Conservation (phyloP, 2,329 filamentous ascomycete genomes). For the Plenodomus tracheiphilus region DNA sequence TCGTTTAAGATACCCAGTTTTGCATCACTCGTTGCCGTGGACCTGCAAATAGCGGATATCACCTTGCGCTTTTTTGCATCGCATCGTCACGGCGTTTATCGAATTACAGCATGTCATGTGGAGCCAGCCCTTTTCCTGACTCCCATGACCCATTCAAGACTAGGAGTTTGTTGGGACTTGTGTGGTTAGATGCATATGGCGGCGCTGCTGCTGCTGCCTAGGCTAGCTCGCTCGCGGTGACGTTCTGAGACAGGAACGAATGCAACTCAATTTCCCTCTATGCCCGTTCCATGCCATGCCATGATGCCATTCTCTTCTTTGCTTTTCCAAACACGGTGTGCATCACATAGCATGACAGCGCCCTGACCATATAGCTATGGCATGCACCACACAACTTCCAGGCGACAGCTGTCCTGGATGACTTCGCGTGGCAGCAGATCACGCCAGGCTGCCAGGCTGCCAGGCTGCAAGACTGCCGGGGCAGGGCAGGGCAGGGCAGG, state of each 20-base stretch:
- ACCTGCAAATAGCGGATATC: conserved; percentile 13
- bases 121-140: conserved; percentile 14
- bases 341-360: not conserved
- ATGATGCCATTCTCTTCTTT: not conserved
- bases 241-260: conserved; percentile 7
- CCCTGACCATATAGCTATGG: conserved; percentile 1
- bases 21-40: conserved; percentile 6
- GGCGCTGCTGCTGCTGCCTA: conserved; percentile 25
- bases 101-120: conserved; percentile 16
- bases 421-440: conserved; percentile 9
- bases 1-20: conserved; percentile 34
- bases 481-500: too few species aligned
- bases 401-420: conserved; percentile 17
- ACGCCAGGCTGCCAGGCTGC: conserved; percentile 23
- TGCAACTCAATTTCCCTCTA: not conserved
- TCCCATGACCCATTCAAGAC: conserved; percentile 4
- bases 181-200: conserved; percentile 26
- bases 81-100: conserved; percentile 28
- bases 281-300: too few species aligned
- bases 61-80: conserved; percentile 9
- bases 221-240: conserved; percentile 22
- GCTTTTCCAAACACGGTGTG: not conserved
- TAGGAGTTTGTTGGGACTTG: conserved; percentile 22
- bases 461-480: too few species aligned
- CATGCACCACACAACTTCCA: too few species aligned